Base-by-base conservation (phyloP, 257 asterid species). In the Phtheirospermum japonicum region DNA sequence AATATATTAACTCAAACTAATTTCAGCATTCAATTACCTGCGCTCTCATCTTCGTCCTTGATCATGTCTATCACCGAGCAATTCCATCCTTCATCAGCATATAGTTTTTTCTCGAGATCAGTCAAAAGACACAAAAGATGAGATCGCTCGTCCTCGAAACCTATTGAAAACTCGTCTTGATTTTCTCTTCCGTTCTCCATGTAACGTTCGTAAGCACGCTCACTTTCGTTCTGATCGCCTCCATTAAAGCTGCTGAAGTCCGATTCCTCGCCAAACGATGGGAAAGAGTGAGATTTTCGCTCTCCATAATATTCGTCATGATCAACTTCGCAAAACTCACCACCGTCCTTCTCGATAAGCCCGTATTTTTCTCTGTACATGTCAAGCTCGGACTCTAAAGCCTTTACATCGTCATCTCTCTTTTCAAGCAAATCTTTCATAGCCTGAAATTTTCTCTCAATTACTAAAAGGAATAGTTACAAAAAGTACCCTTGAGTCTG, bases 261-360 rank as follows among this genome's bases (percentile, higher is more conserved):
- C 2, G 91, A 81, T 64, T 61, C 72, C 57, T 79, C 94, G 72
- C 80, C 67, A 54, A 64, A 64, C 7, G 82, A 66, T 9, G 79
- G 73, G 23, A 57, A 26, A 16, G 84, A 69, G 64, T 72, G 83
- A 67, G 85, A 82, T 66, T 70, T 87, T 54, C 78, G 36, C 20
- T 65, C 86, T 17, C 79, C 90, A 66, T 81, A 87, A 71, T 89
- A 87, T 32, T 82, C 97, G 63, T 77, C 90, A 70, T 36, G 28
- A 23, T 83, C 95, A 37, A 82, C 68, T 66, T 87, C 90, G 69
- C 86, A 81, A 33, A 73, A 68, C 48, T 85, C 97, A 32, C 94
- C 78, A 2, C 89, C 84, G 31, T 76, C 71, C 62, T 66, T 71
- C 69, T 64, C 72, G 26, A 90, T 61, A 0, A 57, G 61, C 59